Conservation (phyloP, 2,329 filamentous ascomycete species). For the Trichoderma polysporum region DNA sequence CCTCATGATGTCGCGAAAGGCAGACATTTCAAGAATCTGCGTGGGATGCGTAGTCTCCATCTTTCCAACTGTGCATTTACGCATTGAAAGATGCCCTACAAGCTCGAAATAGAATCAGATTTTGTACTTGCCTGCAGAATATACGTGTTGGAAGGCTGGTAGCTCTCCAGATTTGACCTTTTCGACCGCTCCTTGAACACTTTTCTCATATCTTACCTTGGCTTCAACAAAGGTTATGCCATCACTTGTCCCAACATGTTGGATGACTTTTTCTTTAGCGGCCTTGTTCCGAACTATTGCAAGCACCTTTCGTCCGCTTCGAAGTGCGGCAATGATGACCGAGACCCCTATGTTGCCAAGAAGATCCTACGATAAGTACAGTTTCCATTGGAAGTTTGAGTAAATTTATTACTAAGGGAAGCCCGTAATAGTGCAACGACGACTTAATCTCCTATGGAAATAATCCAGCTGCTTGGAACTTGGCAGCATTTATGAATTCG, state of each 20-base stretch:
- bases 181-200: background rate
- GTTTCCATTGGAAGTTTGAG: background rate
- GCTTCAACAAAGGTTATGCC: background rate
- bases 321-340: background rate
- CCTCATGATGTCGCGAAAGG: background rate
- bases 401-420: no score
- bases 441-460: no score
- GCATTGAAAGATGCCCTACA: background rate
- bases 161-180: background rate
- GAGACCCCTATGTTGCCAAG: background rate
- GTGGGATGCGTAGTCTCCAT: background rate
- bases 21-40: background rate
- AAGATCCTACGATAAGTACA: background rate
- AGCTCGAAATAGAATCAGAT: background rate
- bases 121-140: background rate
- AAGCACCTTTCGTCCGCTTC: background rate
- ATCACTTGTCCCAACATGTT: background rate
- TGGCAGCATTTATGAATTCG: no score
- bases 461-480: no score
- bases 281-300: background rate
- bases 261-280: background rate
- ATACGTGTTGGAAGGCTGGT: background rate
- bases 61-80: background rate
- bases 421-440: no score
- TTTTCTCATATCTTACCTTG: background rate